A percentile compares a stretch with the other conserved stretches of the same genome.
Conservation (phyloP, 495 filamentous ascomycete species). For the Trichoderma reesei region DNA sequence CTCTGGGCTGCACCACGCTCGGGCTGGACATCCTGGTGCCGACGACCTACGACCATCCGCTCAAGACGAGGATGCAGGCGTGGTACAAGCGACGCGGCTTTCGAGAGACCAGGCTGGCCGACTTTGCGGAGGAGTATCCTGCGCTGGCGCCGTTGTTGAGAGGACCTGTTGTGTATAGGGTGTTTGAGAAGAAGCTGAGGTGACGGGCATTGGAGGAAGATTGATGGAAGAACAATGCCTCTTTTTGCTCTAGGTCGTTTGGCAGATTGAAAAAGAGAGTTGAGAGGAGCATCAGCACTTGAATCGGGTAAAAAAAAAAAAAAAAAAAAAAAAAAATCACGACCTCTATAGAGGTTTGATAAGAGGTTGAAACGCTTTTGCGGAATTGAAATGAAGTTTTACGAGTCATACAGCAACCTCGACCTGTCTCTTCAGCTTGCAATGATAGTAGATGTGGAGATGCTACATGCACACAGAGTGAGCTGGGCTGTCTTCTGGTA, state of each 20-base stretch:
- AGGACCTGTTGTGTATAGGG: constrained; percentile 21
- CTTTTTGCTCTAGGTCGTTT: too few relatives aligned
- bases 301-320: too few relatives aligned
- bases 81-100: constrained; percentile 18
- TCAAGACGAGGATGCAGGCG: constrained; percentile 15
- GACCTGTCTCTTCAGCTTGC: too few relatives aligned
- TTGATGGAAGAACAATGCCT: too few relatives aligned
- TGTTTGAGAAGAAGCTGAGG: constrained; percentile 13
- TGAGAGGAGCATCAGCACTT: too few relatives aligned
- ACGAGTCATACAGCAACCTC: too few relatives aligned
- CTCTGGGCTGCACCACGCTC: constrained; percentile 11
- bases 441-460: too few relatives aligned
- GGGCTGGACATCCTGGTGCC: constrained; percentile 18
- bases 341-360: too few relatives aligned
- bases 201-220: background rate
- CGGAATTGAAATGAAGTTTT: too few relatives aligned
- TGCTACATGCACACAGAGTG: background rate
- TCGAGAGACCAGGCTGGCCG: constrained; percentile 2
- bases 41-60: constrained; percentile 16
- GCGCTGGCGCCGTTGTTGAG: constrained; percentile 17
- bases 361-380: too few relatives aligned
- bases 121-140: constrained; percentile 16
- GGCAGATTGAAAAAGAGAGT: too few relatives aligned
- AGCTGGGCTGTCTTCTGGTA: background rate
- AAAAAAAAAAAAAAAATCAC: too few relatives aligned